Percentiles rank a stretch among this genome's conserved stretches.
phyloP scores from a whole-genome alignment of 2,329 filamentous ascomycete species.

The Orbilia brochopaga region DNA sequence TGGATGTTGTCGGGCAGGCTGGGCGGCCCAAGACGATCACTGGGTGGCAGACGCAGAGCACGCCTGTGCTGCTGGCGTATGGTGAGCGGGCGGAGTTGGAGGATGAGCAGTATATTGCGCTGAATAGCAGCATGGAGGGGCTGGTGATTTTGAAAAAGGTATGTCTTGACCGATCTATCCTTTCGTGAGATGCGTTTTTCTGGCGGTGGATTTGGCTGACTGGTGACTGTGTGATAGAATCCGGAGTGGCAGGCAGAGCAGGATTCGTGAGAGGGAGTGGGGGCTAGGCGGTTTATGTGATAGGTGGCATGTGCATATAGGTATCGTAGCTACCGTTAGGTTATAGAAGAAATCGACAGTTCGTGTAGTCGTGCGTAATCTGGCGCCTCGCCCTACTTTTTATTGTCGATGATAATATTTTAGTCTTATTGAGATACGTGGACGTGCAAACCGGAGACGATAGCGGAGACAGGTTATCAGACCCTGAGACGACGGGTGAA shows the following conservation, averaged over 20 bases:
- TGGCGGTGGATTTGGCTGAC: not conserved
- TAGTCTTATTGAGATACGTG: too few species aligned
- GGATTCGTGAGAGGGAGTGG: slow-evolving; percentile 26
- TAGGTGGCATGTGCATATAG: slow-evolving; percentile 25
- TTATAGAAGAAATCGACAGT: slow-evolving; percentile 29
- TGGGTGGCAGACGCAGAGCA: slow-evolving; percentile 99
- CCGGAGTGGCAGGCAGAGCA: slow-evolving; percentile 49
- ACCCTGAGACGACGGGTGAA: too few species aligned
- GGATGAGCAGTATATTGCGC: slow-evolving; percentile 93
- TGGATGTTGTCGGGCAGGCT: slow-evolving; percentile 96
- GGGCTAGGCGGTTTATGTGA: slow-evolving; percentile 5
- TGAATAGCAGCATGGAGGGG: slow-evolving; percentile 90
- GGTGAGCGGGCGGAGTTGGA: slow-evolving; percentile 96
- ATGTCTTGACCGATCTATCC: slow-evolving; percentile 6
- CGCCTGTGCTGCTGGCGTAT: slow-evolving; percentile 91
- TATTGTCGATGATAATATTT: too few species aligned
- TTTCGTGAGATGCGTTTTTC: not conserved
- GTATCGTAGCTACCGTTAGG: slow-evolving; percentile 42
- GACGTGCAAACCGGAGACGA: not conserved
- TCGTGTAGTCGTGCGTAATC: not conserved
- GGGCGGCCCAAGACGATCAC: slow-evolving; percentile 98
- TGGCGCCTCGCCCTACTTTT: too few species aligned
- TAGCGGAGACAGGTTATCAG: too few species aligned
- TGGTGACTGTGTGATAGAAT: slow-evolving; percentile 21
- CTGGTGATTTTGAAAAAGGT: slow-evolving; percentile 92